phyloP scores from a whole-genome alignment of 2,329 filamentous ascomycete species.

The Colletotrichum agaves region DNA sequence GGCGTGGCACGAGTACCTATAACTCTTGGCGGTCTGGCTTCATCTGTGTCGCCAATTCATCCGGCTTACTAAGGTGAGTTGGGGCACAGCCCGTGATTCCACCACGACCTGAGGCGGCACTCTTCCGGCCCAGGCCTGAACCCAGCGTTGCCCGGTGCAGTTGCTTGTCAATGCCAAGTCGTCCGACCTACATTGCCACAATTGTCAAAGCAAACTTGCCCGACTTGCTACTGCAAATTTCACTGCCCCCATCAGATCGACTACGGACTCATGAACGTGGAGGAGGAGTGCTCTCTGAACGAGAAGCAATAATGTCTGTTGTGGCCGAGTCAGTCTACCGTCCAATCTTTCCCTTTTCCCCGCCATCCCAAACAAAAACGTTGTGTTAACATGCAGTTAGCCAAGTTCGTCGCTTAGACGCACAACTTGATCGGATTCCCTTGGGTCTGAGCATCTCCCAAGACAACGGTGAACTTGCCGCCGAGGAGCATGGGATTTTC shows the following conservation, averaged over 20 bases:
- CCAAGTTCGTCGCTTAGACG: constrained; percentile 71
- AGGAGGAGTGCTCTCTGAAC: constrained; percentile 35
- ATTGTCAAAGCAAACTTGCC: constrained; percentile 19
- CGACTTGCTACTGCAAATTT: constrained; percentile 19
- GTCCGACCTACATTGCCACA: constrained; percentile 25
- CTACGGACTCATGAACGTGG: constrained; percentile 26
- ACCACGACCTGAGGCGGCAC: neutral
- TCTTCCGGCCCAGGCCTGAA: constrained; percentile 1
- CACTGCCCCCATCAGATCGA: constrained; percentile 5
- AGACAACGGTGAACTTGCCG: constrained; percentile 41
- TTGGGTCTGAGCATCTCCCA: constrained; percentile 47
- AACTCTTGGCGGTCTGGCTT: constrained; percentile 12
- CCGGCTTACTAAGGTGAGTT: constrained; percentile 24
- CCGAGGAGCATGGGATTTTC: constrained; percentile 47
- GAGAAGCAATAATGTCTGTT: constrained; percentile 52
- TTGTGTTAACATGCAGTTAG: constrained; percentile 46
- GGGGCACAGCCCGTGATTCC: constrained; percentile 21
- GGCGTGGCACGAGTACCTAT: too few species aligned
- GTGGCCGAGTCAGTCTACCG: constrained; percentile 57
- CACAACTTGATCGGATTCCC: constrained; percentile 72
- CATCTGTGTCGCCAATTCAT: constrained; percentile 31
- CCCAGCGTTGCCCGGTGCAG: constrained; percentile 31
- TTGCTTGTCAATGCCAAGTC: constrained; percentile 33
- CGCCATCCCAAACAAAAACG: constrained; percentile 32
- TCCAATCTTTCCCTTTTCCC: constrained; percentile 20